Conservation (phyloP, 2,329 filamentous ascomycete species). For the Sporothrix brasiliensis region DNA sequence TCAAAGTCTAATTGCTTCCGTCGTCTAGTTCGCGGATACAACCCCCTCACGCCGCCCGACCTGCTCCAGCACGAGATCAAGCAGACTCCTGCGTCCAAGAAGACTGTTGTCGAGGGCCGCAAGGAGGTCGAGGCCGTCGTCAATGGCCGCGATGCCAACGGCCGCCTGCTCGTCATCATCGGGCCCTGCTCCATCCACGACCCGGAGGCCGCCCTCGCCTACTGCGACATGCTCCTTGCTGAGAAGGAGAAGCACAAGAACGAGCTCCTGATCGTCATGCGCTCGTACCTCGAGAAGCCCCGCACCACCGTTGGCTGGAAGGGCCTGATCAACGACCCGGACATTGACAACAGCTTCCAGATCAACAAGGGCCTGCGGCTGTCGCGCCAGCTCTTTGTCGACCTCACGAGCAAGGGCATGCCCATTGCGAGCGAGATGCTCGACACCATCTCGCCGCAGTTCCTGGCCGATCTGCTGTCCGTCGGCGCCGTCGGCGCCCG, state of each 20-base stretch:
- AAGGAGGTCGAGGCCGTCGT: constrained; percentile 67
- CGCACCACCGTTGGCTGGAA: constrained; percentile 99
- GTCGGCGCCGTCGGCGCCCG: constrained; percentile 93
- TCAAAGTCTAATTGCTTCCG: constrained; percentile 41
- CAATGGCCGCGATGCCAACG: constrained; percentile 58
- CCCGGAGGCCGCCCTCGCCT: constrained; percentile 84
- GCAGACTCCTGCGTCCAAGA: constrained; percentile 59
- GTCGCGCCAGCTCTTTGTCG: constrained; percentile 87
- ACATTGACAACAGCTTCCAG: constrained; percentile 97
- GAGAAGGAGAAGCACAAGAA: constrained; percentile 86
- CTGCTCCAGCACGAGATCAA: constrained; percentile 92
- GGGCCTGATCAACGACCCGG: constrained; percentile 96
- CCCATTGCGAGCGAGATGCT: constrained; percentile 97
- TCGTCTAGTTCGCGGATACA: constrained; percentile 78
- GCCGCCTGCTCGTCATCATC: constrained; percentile 71
- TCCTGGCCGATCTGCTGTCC: constrained; percentile 87
- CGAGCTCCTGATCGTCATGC: constrained; percentile 94
- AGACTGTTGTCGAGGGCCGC: constrained; percentile 63
- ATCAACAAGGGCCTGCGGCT: constrained; percentile 95
- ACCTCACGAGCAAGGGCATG: constrained; percentile 90
- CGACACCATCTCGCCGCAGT: constrained; percentile 97
- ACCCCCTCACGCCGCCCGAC: constrained; percentile 88
- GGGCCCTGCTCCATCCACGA: constrained; percentile 98
- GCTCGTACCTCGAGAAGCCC: constrained; percentile 97
- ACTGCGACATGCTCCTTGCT: constrained; percentile 80